A percentile compares a stretch with the other conserved stretches of the same genome.
Conservation (phyloP, 2,329 filamentous ascomycete species). For the Neonectria ditissima region DNA sequence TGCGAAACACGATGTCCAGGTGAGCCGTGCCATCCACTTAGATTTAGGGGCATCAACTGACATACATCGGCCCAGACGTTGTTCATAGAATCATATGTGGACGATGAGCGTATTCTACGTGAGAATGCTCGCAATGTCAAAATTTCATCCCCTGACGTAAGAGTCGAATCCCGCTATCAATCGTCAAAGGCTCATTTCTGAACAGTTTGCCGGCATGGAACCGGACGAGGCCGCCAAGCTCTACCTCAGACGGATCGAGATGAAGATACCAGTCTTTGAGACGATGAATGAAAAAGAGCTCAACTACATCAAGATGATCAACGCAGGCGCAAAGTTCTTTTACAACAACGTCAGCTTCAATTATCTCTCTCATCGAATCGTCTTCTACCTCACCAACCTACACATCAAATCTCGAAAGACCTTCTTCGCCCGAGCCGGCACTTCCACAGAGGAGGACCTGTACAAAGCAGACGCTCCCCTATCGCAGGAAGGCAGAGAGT, state of each 20-base stretch:
- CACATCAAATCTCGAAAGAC: conserved; percentile 96
- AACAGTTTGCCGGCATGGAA: conserved; percentile 87
- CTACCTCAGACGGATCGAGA: conserved; percentile 89
- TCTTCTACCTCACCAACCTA: conserved; percentile 97
- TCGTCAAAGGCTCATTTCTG: conserved; percentile 15
- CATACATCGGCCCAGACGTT: conserved; percentile 71
- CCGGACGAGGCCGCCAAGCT: conserved; percentile 92
- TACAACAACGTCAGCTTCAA: conserved; percentile 98
- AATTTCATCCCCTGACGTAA: conserved; percentile 93
- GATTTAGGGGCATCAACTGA: conserved; percentile 1
- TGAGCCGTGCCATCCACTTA: conserved; percentile 49
- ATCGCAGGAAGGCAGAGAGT: conserved; percentile 82
- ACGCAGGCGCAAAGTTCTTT: conserved; percentile 90
- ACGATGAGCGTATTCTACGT: conserved; percentile 91
- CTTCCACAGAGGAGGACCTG: conserved; percentile 86
- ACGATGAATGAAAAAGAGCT: conserved; percentile 95
- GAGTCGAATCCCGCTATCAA: conserved; percentile 45
- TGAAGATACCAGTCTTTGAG: conserved; percentile 95
- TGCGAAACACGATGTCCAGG: conserved; percentile 95
- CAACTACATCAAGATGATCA: conserved; percentile 99
- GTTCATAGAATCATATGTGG: conserved; percentile 96
- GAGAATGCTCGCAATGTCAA: conserved; percentile 98
- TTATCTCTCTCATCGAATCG: conserved; percentile 95
- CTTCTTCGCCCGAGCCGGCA: conserved; percentile 91
- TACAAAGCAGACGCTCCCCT: conserved; percentile 92